Evolutionary conservation across 2,329 filamentous ascomycete species (phyloP).

Genomic region (Verticillium nubilum): DNA sequence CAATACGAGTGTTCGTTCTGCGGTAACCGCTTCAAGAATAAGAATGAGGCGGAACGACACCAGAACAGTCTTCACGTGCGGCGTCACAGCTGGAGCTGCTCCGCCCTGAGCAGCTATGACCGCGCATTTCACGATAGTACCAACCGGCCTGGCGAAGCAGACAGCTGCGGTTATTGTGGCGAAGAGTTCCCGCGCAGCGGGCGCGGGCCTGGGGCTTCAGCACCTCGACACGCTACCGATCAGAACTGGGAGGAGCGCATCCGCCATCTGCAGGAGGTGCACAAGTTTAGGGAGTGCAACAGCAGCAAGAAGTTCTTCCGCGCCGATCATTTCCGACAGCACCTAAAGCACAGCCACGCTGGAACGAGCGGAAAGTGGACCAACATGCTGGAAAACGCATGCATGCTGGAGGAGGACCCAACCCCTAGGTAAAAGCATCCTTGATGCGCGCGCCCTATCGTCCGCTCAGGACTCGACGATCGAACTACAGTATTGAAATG

Average conservation of each 20-base stretch:
- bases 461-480: neutral
- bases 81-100: conserved; percentile 95
- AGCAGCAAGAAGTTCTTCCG: conserved; percentile 97
- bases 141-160: conserved; percentile 58
- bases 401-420: conserved; percentile 84
- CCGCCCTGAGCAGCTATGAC: conserved; percentile 70
- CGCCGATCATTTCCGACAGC: conserved; percentile 95
- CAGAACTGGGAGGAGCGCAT: conserved; percentile 85
- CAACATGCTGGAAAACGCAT: conserved; percentile 93
- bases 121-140: conserved; percentile 83
- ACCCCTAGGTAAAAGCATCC: conserved; percentile 29
- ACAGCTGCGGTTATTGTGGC: conserved; percentile 92
- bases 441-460: neutral
- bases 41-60: conserved; percentile 94
- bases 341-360: conserved; percentile 94
- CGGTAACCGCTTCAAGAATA: conserved; percentile 96
- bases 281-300: conserved; percentile 98
- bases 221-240: conserved; percentile 54
- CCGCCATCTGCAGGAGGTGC: conserved; percentile 80
- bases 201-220: conserved; percentile 29
- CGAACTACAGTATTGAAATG: neutral
- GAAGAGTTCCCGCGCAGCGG: conserved; percentile 69
- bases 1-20: conserved; percentile 93
- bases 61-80: conserved; percentile 92
- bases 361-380: conserved; percentile 98